Evolutionary conservation across 2,329 filamentous ascomycete species (phyloP).

Genomic region (Arthroderma sp.): DNA sequence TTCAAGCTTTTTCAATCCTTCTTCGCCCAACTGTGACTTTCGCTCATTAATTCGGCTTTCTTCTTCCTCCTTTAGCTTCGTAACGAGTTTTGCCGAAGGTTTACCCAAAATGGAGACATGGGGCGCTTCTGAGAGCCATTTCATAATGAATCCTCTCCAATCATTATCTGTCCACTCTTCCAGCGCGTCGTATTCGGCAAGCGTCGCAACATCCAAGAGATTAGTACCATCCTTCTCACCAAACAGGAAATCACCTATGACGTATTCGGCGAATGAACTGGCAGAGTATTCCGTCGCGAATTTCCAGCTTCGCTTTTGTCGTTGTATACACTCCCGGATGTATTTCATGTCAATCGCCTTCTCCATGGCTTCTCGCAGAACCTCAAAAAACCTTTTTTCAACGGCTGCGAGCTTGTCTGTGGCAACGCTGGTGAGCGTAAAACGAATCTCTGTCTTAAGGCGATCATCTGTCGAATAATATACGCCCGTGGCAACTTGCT

Average conservation of each 20-base stretch:
- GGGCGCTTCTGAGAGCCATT: slow-evolving; percentile 72
- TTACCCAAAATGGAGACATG: slow-evolving; percentile 82
- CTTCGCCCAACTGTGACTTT: slow-evolving; percentile 64
- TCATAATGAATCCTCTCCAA: slow-evolving; percentile 70
- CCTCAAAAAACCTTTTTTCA: slow-evolving; percentile 69
- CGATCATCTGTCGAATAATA: slow-evolving; percentile 66
- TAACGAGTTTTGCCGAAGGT: slow-evolving; percentile 66
- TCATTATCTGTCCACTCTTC: slow-evolving; percentile 69
- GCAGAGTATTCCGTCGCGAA: slow-evolving; percentile 71
- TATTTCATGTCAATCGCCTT: slow-evolving; percentile 83
- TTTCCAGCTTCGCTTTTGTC: slow-evolving; percentile 69
- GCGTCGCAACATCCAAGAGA: slow-evolving; percentile 43
- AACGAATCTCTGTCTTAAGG: slow-evolving; percentile 70
- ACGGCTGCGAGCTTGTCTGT: slow-evolving; percentile 74
- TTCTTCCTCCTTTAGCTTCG: slow-evolving; percentile 70
- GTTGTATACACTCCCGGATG: slow-evolving; percentile 70
- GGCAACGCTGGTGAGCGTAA: slow-evolving; percentile 74
- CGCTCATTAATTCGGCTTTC: slow-evolving; percentile 64
- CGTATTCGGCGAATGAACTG: slow-evolving; percentile 66
- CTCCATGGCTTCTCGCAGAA: slow-evolving; percentile 63
- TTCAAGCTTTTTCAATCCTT: slow-evolving; percentile 62
- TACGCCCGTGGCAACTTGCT: slow-evolving; percentile 79
- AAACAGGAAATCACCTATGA: slow-evolving; percentile 88
- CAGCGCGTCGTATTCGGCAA: slow-evolving; percentile 50
- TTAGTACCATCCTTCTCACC: slow-evolving; percentile 73